Conservation (phyloP, 257 asterid genomes). For the Penstemon eatonii region DNA sequence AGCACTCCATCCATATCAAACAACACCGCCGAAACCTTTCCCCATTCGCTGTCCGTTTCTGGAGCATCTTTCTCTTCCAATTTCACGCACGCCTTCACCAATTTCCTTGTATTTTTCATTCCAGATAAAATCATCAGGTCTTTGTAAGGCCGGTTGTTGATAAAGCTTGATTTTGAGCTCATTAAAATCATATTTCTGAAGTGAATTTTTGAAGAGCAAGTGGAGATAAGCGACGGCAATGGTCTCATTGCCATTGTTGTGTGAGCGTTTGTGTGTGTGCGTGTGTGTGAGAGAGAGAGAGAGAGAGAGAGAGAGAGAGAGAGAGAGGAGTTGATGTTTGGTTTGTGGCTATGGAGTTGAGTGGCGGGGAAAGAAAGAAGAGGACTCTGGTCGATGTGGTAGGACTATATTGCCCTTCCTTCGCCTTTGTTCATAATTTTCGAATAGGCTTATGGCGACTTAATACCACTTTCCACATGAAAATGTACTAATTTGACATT, state of each 20-base stretch:
- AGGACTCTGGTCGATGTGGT: too few relatives aligned
- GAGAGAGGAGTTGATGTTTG: not conserved
- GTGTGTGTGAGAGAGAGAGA: not conserved
- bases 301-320: not conserved
- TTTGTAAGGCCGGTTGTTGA: slow-evolving; percentile 31
- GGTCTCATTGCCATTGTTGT: slow-evolving; percentile 59
- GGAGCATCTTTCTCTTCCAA: slow-evolving; percentile 59
- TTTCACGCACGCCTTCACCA: slow-evolving; percentile 56
- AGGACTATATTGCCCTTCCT: too few relatives aligned
- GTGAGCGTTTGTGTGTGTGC: slow-evolving; percentile 1
- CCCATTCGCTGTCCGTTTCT: slow-evolving; percentile 59
- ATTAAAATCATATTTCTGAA: slow-evolving; percentile 33
- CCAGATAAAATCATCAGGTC: slow-evolving; percentile 28
- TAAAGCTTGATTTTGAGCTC: slow-evolving; percentile 39
- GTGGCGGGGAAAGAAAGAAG: too few relatives aligned
- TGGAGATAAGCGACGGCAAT: slow-evolving; percentile 39
- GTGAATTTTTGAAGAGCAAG: slow-evolving; percentile 42
- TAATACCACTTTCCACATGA: too few relatives aligned
- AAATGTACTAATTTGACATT: too few relatives aligned
- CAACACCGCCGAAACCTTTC: slow-evolving; percentile 87
- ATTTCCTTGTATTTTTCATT: slow-evolving; percentile 27
- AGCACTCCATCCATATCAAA: slow-evolving; percentile 98
- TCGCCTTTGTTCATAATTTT: too few relatives aligned
- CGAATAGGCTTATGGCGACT: too few relatives aligned
- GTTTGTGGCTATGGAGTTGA: slow-evolving; percentile 4